These are phyloP conservation scores for Durotheca rogersii DNA, from an alignment of 495 filamentous ascomycete genomes.

Conservation along the genomic window DNA sequence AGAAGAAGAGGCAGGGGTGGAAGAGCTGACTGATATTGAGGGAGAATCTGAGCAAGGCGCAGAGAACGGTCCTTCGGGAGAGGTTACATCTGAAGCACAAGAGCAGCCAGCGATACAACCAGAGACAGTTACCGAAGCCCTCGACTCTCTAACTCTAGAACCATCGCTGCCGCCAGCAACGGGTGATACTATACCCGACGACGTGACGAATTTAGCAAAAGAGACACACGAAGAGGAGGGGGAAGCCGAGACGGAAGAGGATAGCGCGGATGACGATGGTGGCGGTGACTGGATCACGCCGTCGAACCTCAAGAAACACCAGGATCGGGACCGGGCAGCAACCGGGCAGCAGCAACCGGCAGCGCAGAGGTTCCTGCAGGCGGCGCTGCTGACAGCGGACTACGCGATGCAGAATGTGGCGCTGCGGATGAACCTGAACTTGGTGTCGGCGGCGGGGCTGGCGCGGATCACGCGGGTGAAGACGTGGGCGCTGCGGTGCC, in stretches of 20 bases:
- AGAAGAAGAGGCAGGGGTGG: not conserved
- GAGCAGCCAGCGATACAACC: conserved; percentile 22
- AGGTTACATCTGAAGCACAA: conserved; percentile 4
- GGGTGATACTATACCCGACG: conserved; percentile 17
- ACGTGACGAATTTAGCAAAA: conserved; percentile 7
- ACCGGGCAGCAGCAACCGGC: conserved; percentile 44
- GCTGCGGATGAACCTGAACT: conserved; percentile 89
- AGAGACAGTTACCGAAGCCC: conserved; percentile 26
- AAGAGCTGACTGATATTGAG: not conserved
- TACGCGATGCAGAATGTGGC: conserved; percentile 97
- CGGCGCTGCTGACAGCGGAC: conserved; percentile 87
- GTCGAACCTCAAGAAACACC: conserved; percentile 81
- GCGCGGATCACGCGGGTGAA: conserved; percentile 76
- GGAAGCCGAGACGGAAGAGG: conserved; percentile 43
- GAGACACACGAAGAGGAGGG: conserved; percentile 37
- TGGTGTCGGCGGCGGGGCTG: conserved; percentile 75
- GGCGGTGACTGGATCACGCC: conserved; percentile 93
- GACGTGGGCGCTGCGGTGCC: conserved; percentile 87
- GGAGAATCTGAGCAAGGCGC: conserved; percentile 2
- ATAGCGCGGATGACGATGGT: conserved; percentile 61
- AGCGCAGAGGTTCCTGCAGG: conserved; percentile 66
- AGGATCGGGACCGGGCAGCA: conserved; percentile 64
- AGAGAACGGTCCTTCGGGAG: conserved; percentile 6
- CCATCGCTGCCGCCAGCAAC: conserved; percentile 12
- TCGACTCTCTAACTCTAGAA: conserved; percentile 31